Evolutionary conservation across 1,284 basidiomycete species (phyloP), one percentile per base, ranked within the genome.

Genomic region (Ceratobasidium sp.): DNA sequence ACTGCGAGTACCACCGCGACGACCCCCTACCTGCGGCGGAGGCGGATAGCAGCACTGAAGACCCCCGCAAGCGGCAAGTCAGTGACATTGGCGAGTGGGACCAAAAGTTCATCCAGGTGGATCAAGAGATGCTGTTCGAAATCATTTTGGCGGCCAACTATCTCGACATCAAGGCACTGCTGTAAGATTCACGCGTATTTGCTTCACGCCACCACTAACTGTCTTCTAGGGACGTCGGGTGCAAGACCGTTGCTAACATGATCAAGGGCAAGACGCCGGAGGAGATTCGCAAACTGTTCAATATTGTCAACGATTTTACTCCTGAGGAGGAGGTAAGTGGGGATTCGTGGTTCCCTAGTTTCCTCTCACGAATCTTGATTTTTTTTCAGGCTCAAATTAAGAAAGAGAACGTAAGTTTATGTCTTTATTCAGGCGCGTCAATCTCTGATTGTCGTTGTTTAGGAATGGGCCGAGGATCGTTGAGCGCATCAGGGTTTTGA

Each of bases 191-290:
- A 27, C 56, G 19, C 27, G 11, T 15, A 47, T 47, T 36, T 75
- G 33, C 17, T 57, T 56, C 33, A 9, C 59, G 8, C 19, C 15
- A 19, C n/a, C 19, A 11, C 71, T 73, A 24, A 73, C 51, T 76
- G 56, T 71, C 53, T 75, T 64, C 63, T 80, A 97, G 96, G 78
- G 98, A 99, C 82, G 96, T 99, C 76, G 98, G 98, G 0, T 99
- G 98, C 90, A 99, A 99, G 89, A 99, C 97, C 17, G 98, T 99
- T 11, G 98, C 98, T 33, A 99, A 99, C 89, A 99, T 99, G 98
- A 98, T 98, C 87, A 98, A 98, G 86, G 96, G 96, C 54, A 98
- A 98, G 89, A 95, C 95, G 8, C 95, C 96, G 19, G 94, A 97
- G 82, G 96, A 98, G 85, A 97, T 97, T 80, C 93, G 96, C 77